These are phyloP conservation scores for Imleria badia DNA, from an alignment of 768 basidiomycete genomes.

Conservation along the genomic window DNA sequence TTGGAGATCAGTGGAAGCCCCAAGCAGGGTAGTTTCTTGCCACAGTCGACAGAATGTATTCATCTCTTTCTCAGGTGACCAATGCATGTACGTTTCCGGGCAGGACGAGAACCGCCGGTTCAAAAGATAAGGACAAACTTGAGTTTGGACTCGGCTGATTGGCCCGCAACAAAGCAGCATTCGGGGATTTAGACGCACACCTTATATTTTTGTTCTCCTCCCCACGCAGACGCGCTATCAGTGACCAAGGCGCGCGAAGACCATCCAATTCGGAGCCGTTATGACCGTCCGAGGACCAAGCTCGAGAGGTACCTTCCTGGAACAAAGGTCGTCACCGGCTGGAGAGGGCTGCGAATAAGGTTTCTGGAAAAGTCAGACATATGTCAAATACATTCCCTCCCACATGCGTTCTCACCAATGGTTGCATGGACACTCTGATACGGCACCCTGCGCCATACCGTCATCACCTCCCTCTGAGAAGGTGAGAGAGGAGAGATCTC, in stretches of 20 bases:
- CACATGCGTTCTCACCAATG: constrained; percentile 7
- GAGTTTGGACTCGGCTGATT: constrained; percentile 1
- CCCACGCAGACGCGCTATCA: neutral
- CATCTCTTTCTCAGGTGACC: constrained; percentile 3
- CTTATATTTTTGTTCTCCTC: constrained; percentile 1
- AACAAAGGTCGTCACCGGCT: neutral
- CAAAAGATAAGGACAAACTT: constrained; percentile 5
- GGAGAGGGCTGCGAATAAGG: neutral
- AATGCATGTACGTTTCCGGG: neutral
- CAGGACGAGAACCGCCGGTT: neutral
- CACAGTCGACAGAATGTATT: neutral
- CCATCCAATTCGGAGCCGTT: neutral
- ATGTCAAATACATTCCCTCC: neutral
- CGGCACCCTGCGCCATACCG: constrained; percentile 1
- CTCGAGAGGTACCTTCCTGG: neutral
- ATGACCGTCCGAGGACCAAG: constrained; percentile 11
- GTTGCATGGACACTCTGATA: constrained; percentile 10
- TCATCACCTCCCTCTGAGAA: constrained; percentile 5
- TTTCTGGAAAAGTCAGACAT: neutral
- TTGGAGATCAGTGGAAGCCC: neutral
- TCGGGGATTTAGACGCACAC: neutral
- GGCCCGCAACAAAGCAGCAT: neutral
- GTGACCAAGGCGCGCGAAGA: neutral
- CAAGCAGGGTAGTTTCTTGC: neutral
- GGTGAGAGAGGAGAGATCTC: neutral